Evolutionary conservation across 768 basidiomycete genomes (phyloP).

Genomic region (Serpula lacrymans): DNA sequence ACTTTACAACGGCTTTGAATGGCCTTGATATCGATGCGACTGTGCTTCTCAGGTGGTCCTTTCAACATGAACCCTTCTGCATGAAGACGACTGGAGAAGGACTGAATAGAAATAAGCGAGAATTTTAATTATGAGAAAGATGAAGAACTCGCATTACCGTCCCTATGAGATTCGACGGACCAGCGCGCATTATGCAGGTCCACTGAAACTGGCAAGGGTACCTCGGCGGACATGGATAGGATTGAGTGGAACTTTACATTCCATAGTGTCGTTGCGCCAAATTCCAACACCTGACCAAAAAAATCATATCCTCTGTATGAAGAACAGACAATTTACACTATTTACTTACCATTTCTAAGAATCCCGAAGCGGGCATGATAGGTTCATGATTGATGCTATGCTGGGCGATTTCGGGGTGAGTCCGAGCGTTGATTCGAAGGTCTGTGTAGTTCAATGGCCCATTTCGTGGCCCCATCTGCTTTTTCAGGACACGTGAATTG

Average conservation of each 20-base stretch:
- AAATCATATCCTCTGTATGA: conserved; percentile 2
- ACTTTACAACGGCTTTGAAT: too few species aligned
- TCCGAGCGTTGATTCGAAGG: conserved; percentile 27
- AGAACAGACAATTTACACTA: background rate
- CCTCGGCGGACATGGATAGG: conserved; percentile 20
- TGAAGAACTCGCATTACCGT: too few species aligned
- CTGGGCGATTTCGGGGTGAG: conserved; percentile 33
- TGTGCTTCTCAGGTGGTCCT: too few species aligned
- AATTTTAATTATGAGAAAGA: too few species aligned
- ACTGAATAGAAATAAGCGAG: too few species aligned
- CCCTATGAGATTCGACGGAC: too few species aligned
- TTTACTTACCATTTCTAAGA: conserved; percentile 34
- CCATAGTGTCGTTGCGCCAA: conserved; percentile 24
- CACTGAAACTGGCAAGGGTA: too few species aligned
- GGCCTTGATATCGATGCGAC: too few species aligned
- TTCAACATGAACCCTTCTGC: conserved; percentile 16
- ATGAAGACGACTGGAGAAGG: too few species aligned
- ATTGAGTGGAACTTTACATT: conserved; percentile 24
- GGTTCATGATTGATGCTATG: conserved; percentile 36
- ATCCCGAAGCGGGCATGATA: conserved; percentile 38
- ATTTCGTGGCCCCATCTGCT: conserved; percentile 20
- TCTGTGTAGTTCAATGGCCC: conserved; percentile 30
- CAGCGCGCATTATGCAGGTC: too few species aligned
- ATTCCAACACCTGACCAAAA: conserved; percentile 30
- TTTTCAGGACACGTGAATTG: conserved; percentile 5